Evolutionary conservation across 148 eudicot genomes (phyloP).

Genomic region (Rhododendron molle): DNA sequence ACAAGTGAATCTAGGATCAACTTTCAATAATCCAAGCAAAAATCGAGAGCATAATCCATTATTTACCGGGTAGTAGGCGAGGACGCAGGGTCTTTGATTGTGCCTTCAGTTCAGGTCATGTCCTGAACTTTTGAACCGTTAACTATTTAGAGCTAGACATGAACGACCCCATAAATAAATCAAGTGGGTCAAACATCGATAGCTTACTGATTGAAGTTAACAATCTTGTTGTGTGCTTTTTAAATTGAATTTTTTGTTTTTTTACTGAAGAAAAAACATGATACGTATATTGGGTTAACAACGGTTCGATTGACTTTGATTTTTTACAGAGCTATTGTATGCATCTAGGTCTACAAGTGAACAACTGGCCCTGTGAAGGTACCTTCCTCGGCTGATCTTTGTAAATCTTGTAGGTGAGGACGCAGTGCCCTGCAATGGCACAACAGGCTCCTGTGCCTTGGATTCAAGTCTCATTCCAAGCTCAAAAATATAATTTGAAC

Average conservation of each 20-base stretch:
- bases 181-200: not conserved
- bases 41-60: not conserved
- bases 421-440: not conserved
- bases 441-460: not conserved
- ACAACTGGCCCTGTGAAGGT: not conserved
- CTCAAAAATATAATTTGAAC: not conserved
- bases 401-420: no score
- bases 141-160: not conserved
- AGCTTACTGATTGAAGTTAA: no score
- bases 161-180: not conserved
- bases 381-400: not conserved
- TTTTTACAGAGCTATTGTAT: no score
- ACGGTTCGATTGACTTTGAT: not conserved
- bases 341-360: no score
- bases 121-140: not conserved
- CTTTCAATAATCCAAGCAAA: not conserved
- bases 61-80: not conserved
- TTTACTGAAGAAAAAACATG: no score
- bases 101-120: not conserved
- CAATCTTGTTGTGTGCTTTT: no score
- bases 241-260: no score
- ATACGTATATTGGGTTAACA: not conserved
- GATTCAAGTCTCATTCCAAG: not conserved
- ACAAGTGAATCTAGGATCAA: not conserved
- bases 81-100: not conserved